A percentile compares a stretch with the other conserved stretches of the same genome.
These are phyloP conservation scores for Solanum microdontum DNA, from an alignment of 257 asterid species.

Conservation along the genomic window DNA sequence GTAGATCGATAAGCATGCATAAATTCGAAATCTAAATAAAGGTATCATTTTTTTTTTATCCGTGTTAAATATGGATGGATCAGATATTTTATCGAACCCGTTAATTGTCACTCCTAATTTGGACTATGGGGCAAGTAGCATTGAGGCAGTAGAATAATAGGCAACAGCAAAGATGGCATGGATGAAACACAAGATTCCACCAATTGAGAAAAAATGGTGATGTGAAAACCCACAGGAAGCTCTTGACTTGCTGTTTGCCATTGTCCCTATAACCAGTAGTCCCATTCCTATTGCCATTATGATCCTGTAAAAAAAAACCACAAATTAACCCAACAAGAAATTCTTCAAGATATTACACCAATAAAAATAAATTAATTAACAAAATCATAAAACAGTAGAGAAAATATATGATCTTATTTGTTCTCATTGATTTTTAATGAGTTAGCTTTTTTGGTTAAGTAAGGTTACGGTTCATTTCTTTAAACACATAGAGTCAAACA, in stretches of 20 bases:
- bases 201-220: constrained; percentile 59
- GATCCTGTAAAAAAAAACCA: constrained; percentile 31
- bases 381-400: not conserved
- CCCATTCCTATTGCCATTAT: constrained; percentile 48
- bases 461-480: not conserved
- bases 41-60: not conserved
- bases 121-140: not conserved
- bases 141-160: constrained; percentile 43
- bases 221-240: constrained; percentile 68
- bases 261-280: constrained; percentile 59
- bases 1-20: not conserved
- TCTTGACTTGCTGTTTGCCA: constrained; percentile 58
- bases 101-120: not conserved
- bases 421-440: not conserved
- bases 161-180: constrained; percentile 64
- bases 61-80: not conserved
- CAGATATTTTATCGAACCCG: not conserved
- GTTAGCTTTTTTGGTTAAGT: not conserved
- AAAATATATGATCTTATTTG: not conserved
- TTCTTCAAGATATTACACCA: not conserved
- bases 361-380: not conserved
- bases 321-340: not conserved
- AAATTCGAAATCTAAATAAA: not conserved
- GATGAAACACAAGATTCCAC: constrained; percentile 66
- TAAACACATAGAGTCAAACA: not conserved